Evolutionary conservation across 768 basidiomycete genomes (phyloP).

Genomic region (Trametes sanguinea): DNA sequence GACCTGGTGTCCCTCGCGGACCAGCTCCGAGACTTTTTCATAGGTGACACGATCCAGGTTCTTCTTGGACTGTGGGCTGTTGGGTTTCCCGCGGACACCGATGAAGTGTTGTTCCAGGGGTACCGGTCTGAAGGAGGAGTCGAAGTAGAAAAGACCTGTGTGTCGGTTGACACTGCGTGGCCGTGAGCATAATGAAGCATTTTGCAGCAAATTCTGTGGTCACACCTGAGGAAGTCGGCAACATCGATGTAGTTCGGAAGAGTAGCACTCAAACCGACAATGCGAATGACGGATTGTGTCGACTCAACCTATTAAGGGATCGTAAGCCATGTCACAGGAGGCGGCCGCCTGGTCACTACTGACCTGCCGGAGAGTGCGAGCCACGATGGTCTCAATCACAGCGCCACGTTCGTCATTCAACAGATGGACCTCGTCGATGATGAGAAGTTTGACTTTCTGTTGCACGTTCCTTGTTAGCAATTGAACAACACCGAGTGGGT

Average conservation of each 20-base stretch:
- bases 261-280: conserved; percentile 95
- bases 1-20: conserved; percentile 92
- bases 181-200: not conserved
- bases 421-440: conserved; percentile 97
- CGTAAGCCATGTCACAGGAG: too few relatives aligned
- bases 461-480: not conserved
- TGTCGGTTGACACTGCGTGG: conserved; percentile 73
- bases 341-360: not conserved
- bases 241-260: conserved; percentile 97
- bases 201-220: not conserved
- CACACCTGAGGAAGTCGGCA: conserved; percentile 87
- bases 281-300: conserved; percentile 92
- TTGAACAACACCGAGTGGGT: not conserved
- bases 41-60: conserved; percentile 89
- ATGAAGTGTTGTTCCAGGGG: conserved; percentile 98
- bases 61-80: conserved; percentile 68
- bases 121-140: conserved; percentile 94
- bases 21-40: conserved; percentile 86
- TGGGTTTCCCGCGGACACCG: conserved; percentile 87
- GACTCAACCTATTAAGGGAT: conserved; percentile 75
- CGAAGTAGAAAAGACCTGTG: conserved; percentile 94
- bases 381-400: conserved; percentile 97
- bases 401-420: conserved; percentile 98
- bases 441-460: conserved; percentile 88
- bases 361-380: conserved; percentile 88